phyloP scores from a whole-genome alignment of 2,329 filamentous ascomycete genomes.

The Akanthomyces lecanii region DNA sequence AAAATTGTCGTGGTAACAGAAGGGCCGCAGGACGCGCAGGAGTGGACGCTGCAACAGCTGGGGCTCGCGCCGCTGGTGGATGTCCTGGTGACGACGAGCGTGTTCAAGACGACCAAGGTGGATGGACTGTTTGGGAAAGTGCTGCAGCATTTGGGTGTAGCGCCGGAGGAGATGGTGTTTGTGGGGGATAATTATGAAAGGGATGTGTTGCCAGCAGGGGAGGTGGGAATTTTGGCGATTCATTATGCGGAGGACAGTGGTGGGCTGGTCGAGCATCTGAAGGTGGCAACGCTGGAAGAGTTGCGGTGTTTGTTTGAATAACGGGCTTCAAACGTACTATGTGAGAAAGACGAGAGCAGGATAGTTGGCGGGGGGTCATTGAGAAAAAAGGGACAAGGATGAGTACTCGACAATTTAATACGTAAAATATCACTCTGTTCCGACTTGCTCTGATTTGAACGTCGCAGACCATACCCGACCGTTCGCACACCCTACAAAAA shows the following conservation, averaged over 20 bases:
- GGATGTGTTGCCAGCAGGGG: neutral
- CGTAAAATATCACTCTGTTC: no score
- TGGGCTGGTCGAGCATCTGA: neutral
- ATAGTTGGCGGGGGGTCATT: no score
- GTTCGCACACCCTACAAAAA: no score
- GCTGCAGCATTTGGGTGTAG: neutral
- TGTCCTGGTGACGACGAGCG: neutral
- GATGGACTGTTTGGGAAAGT: neutral
- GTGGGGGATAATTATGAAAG: neutral
- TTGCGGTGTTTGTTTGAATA: no score
- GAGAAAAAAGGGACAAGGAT: no score
- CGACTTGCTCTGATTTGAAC: no score
- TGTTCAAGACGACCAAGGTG: neutral
- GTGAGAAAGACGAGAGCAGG: no score
- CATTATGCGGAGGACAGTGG: neutral
- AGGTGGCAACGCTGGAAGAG: neutral
- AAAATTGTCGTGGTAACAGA: neutral
- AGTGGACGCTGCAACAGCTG: neutral
- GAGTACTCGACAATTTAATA: no score
- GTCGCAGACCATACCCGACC: no score
- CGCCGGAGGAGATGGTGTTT: neutral
- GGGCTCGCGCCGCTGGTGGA: neutral
- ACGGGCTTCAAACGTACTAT: no score
- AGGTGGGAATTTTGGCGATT: neutral
- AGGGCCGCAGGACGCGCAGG: neutral